Conservation (phyloP, 116 monocot genomes). For the Papilionanthe hybrid region DNA sequence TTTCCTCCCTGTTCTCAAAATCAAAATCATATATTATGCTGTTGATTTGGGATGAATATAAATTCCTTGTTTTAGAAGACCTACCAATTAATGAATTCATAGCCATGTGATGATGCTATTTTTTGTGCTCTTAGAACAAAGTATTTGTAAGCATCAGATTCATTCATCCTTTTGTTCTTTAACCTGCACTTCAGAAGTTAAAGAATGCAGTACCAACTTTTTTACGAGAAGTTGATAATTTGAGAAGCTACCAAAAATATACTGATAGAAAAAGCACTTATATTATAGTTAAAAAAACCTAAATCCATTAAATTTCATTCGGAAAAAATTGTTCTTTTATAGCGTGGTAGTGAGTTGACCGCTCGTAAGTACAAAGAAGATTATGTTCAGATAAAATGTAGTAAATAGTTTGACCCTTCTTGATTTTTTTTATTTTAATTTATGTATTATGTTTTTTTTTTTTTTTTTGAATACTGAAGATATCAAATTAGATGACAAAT, state of each 20-base stretch:
- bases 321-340: too few relatives aligned
- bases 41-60: background rate
- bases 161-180: constrained; percentile 49
- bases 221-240: background rate
- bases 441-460: too few relatives aligned
- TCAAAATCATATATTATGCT: constrained; percentile 9
- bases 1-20: constrained; percentile 71
- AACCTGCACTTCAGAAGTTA: constrained; percentile 35
- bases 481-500: too few relatives aligned
- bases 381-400: too few relatives aligned
- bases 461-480: too few relatives aligned
- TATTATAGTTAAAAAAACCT: background rate
- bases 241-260: background rate
- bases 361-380: too few relatives aligned
- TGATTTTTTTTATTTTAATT: too few relatives aligned
- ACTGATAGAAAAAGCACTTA: background rate
- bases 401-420: too few relatives aligned
- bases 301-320: too few relatives aligned
- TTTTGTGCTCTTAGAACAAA: constrained; percentile 82
- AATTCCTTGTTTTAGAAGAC: background rate
- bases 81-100: constrained; percentile 88
- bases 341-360: too few relatives aligned
- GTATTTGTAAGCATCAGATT: constrained; percentile 64
- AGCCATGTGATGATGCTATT: constrained; percentile 84
- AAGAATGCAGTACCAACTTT: background rate